Base-by-base conservation (phyloP, 2,329 filamentous ascomycete genomes). In the Aureobasidium pullulans region DNA sequence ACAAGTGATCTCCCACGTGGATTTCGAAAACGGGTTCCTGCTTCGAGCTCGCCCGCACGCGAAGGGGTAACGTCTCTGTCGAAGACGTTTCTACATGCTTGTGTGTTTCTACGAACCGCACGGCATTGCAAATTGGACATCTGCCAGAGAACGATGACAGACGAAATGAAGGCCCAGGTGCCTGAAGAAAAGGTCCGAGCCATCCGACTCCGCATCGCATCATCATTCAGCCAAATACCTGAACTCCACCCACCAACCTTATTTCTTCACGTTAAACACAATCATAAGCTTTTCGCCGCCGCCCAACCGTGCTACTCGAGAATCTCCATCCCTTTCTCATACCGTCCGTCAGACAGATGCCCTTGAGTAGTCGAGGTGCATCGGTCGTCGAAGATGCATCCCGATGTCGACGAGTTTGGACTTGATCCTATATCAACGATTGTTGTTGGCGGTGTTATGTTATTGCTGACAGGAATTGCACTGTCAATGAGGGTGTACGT, bases 401-500 rank as follows among this genome's bases (percentile, higher is more conserved):
- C 46, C 37, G 57, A 59, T 29, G 57, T 59, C 46, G 29, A 47
- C 19, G 19, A 59, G 37, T 59, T 36, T 29, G 46, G 46, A 19
- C 46, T 50, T 10, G 46, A 50, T 50, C 57, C 57, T 15, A 29
- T 46, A 23, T 48, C 43, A 3, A 48, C 46, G 6, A 59, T 59
- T 8, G 37, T 42, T 10, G 44, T 43, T 3, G 43, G 43, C 7
- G 37, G 19, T 11, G 43, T 49, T 15, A 48, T 59, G 36, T 36
- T 62, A 8, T 15, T 62, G 15, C 37, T 61, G 29, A 59, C 60
- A 7, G 57, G 47, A 1, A 52, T 62, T 40, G 56, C 58, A 16
- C 44, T 62, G 16, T 44, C 46, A 16, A 13, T 62, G 42, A 56
- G 61, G 10, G 36, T 62, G 11, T 62, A 59, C 39, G 49, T 61